Evolutionary conservation across 2,329 filamentous ascomycete genomes (phyloP).

Genomic region (Pezicula neosporulosa): DNA sequence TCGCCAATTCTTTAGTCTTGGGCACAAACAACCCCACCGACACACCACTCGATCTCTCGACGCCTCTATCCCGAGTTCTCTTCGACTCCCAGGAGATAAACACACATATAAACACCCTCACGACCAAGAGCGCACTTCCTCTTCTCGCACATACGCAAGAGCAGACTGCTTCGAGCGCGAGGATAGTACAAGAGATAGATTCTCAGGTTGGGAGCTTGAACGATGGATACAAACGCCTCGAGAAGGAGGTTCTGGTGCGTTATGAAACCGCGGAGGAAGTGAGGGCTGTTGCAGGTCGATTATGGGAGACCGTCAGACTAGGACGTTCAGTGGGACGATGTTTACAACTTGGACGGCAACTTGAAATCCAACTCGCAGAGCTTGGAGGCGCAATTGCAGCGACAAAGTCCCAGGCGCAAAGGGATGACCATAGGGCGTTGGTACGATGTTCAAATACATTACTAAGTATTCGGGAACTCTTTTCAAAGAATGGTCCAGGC

Average conservation of each 20-base stretch:
- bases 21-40: constrained; percentile 91
- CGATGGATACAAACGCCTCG: constrained; percentile 79
- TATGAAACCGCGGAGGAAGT: constrained; percentile 86
- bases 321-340: constrained; percentile 74
- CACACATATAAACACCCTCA: constrained; percentile 88
- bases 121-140: constrained; percentile 78
- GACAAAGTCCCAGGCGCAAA: constrained; percentile 31
- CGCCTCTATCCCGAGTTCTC: constrained; percentile 85
- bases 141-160: constrained; percentile 74
- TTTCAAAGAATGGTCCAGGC: constrained; percentile 62
- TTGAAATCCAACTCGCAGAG: constrained; percentile 82
- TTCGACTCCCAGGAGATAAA: constrained; percentile 98
- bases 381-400: constrained; percentile 36
- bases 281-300: constrained; percentile 68
- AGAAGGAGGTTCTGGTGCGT: constrained; percentile 81
- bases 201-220: constrained; percentile 76
- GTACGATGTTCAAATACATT: constrained; percentile 81
- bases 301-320: constrained; percentile 77
- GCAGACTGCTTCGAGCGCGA: constrained; percentile 69
- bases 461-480: constrained; percentile 69
- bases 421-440: constrained; percentile 72
- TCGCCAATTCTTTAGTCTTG: constrained; percentile 86
- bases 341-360: constrained; percentile 76
- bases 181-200: constrained; percentile 74
- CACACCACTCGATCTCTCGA: constrained; percentile 86